Evolutionary conservation across 2,329 filamentous ascomycete species (phyloP).

Genomic region (Fusarium sacchari): DNA sequence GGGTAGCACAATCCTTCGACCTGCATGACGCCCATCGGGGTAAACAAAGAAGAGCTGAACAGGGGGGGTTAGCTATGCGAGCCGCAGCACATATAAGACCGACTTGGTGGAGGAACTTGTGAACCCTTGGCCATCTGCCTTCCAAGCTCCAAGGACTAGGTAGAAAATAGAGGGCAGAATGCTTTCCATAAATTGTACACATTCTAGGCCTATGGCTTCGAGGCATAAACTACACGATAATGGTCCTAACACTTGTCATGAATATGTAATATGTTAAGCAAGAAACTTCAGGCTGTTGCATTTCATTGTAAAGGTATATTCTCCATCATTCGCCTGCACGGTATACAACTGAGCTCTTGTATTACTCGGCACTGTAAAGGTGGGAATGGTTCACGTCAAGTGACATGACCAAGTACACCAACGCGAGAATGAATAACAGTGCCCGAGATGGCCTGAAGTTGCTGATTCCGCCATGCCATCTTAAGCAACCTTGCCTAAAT

Average conservation of each 20-base stretch:
- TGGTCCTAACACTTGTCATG: background rate
- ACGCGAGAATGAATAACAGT: background rate
- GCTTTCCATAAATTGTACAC: background rate
- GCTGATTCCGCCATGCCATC: background rate
- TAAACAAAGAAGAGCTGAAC: background rate
- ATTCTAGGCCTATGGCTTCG: background rate
- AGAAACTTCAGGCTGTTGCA: background rate
- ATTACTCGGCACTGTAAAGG: background rate
- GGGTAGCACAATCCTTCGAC: background rate
- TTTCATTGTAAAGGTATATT: background rate
- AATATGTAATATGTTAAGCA: background rate
- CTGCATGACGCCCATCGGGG: background rate
- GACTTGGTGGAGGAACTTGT: background rate
- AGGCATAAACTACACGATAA: background rate
- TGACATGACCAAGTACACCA: too few species aligned
- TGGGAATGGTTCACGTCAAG: background rate
- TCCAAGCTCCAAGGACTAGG: background rate
- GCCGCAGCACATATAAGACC: background rate
- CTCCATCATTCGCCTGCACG: background rate
- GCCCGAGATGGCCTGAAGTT: background rate
- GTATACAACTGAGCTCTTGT: background rate
- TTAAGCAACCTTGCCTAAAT: background rate
- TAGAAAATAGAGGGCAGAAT: background rate
- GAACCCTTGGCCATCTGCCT: background rate
- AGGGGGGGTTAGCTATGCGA: background rate